Evolutionary conservation across 495 filamentous ascomycete species (phyloP), one percentile per base, ranked within the genome.

Genomic region (Gamarada debralockiae): DNA sequence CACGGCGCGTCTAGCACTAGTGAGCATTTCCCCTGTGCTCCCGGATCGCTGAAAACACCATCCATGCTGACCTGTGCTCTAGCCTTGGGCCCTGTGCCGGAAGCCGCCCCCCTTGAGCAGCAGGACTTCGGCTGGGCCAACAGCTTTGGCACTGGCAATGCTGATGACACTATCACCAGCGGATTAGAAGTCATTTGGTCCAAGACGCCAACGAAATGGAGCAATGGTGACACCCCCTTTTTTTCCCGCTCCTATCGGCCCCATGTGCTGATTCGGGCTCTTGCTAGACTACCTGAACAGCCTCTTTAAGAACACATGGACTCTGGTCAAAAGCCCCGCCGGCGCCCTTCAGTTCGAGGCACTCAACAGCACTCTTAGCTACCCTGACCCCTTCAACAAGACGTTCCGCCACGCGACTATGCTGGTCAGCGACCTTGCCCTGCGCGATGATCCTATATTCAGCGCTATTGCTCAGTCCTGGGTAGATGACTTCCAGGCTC

Each of bases 141-240:
- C 38, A 34, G 45, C 39, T 20, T 31, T 46, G 54, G 54, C 21
- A 56, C 38, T 33, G 54, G 54, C 14, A 56, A 56, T 20, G 54
- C 25, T 27, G 48, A 47, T 17, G 54, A 56, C 40, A 22, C 54
- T 13, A 38, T 52, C 24, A 56, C 54, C 41, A 51, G 47, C 36
- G 54, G 54, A 15, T 39, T 56, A 21, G 54, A 56, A 34, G 54
- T 56, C 15, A 51, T 56, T 29, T 56, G 54, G 54, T 46, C 38
- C 40, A 56, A 56, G 40, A 56, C 47, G 10, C 54, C 54, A 51
- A 56, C 54, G 12, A 45, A 51, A 22, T 56, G 54, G 54, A 56
- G 47, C 54, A 56, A 56, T 51, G 48, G 54, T 56, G 48, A 27
- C 9, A 20, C 3, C 21, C 20, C 31, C 33, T 21, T 3, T 47